phyloP scores from a whole-genome alignment of 192 early-diverging fungal genomes.

The Backusella liffmaniae region DNA sequence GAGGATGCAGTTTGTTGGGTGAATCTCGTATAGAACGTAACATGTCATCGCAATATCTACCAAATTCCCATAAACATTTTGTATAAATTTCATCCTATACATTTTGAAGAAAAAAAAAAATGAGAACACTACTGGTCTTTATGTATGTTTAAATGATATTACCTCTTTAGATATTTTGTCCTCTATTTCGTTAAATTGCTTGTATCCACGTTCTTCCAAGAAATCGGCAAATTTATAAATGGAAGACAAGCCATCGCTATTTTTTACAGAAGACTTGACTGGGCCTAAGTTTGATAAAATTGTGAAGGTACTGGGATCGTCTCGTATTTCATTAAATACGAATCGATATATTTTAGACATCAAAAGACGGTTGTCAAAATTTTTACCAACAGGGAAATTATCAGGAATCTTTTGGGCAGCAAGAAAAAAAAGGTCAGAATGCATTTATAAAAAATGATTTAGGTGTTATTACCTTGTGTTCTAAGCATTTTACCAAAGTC shows the following conservation, averaged over 20 bases:
- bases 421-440: not conserved
- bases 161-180: not conserved
- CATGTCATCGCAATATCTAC: slow-evolving; percentile 53
- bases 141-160: not conserved
- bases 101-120: not conserved
- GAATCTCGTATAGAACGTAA: slow-evolving; percentile 36
- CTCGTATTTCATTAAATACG: not conserved
- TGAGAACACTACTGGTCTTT: not conserved
- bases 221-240: not conserved
- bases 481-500: not conserved
- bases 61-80: slow-evolving; percentile 32
- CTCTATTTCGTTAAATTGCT: not conserved
- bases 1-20: not conserved
- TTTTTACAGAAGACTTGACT: not conserved
- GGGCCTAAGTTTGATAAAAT: not conserved
- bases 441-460: not conserved
- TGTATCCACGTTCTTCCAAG: not conserved
- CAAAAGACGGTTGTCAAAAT: not conserved
- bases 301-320: not conserved
- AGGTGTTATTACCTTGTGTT: not conserved
- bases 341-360: slow-evolving; percentile 6
- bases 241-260: not conserved
- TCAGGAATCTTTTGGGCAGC: not conserved
- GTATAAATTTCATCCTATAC: slow-evolving; percentile 22
- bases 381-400: not conserved